A percentile compares a stretch with the other conserved stretches of the same genome.
Conservation (phyloP, 441 rosid species). For the Raphanus hybrid region DNA sequence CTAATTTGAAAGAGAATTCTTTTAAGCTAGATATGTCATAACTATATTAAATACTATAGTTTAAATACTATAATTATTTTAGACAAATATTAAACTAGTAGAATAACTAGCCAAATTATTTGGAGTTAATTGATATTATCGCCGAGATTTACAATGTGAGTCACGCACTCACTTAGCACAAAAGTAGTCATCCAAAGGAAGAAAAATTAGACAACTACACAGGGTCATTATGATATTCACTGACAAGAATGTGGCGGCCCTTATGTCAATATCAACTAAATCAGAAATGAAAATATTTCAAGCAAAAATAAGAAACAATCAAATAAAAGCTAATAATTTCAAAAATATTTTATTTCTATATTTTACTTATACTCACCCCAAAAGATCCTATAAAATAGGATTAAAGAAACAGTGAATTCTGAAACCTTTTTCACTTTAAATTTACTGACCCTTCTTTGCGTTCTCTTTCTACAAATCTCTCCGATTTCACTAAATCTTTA, state of each 20-base stretch:
- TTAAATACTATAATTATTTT: background rate
- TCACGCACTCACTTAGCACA: constrained; percentile 51
- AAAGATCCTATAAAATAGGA: constrained; percentile 75
- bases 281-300: background rate
- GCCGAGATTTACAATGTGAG: constrained; percentile 40
- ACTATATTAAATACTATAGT: background rate
- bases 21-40: background rate
- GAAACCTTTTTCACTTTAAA: constrained; percentile 28
- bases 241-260: constrained; percentile 48
- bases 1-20: background rate
- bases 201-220: background rate
- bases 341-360: constrained; percentile 22
- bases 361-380: constrained; percentile 45
- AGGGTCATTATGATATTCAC: constrained; percentile 40
- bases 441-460: background rate
- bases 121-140: constrained; percentile 13
- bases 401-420: constrained; percentile 44
- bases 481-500: background rate
- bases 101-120: background rate
- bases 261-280: constrained; percentile 1
- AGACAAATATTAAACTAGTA: background rate
- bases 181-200: constrained; percentile 23
- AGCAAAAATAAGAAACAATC: background rate
- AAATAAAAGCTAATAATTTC: constrained; percentile 14
- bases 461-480: constrained; percentile 3